Evolutionary conservation across 371 early-diverging fungal genomes (phyloP), one percentile per base, ranked within the genome.

Genomic region (Funneliformis caledonium): DNA sequence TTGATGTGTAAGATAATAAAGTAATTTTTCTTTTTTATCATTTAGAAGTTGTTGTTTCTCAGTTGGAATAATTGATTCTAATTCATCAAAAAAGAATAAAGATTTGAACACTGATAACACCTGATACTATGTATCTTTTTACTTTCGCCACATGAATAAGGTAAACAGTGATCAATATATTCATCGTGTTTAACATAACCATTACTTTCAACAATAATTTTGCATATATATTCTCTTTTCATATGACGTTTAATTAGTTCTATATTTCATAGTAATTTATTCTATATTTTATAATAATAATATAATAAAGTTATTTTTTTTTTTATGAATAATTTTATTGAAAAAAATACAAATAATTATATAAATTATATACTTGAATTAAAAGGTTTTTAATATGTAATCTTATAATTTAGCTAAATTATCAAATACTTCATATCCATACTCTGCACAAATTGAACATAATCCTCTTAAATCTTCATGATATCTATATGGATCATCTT

Each of bases 401-500:
- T 42, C 12, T 31, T 33, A 31, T 33, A 68, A 42, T 42, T 8
- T 22, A 42, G 42, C 19, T 68, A 68, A 37, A 68, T 68, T 33
- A 42, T 68, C n/a, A 72, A 72, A 72, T 47, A 42, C 31, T 7
- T 72, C 26, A 72, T 48, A 72, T 26, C 2, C 0, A 72, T 72
- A 72, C 4, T 72, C 72, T 47, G 43, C 48, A 72, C 52, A 72
- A 19, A 10, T 72, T 14, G 11, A 14, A 16, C 72, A n/a, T n/a
- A n/a, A n/a, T n/a, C n/a, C n/a, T n/a, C n/a, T n/a, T 11, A 67
- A 14, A 67, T 67, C 37, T 5, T 67, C 31, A 31, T 48, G 26
- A 72, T 72, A 47, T 48, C 1, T 6, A 72, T 72, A 31, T 47
- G 22, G 2, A 9, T 8, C 19, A 72, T 47, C n/a, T 48, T 43